Conservation (phyloP, 352 stramenopile genomes). For the Phytophthora cryptogea region DNA sequence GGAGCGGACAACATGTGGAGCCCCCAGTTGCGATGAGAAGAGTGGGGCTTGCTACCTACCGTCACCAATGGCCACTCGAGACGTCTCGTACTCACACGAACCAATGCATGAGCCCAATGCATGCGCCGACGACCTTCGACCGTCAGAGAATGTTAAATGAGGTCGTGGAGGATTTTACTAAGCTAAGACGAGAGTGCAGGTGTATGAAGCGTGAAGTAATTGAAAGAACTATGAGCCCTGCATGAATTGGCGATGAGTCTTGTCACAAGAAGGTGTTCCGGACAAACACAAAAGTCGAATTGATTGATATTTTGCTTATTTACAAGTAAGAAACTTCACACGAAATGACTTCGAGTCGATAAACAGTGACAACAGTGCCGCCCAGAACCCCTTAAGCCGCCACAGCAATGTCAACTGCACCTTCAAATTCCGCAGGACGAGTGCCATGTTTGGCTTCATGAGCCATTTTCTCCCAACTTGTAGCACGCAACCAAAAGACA, state of each 20-base stretch:
- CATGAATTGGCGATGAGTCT: background rate
- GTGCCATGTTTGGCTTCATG: conserved; percentile 52
- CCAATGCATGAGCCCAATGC: conserved; percentile 25
- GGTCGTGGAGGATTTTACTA: background rate
- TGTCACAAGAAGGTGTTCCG: too few relatives aligned
- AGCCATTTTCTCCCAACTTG: conserved; percentile 60
- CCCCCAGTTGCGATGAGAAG: conserved; percentile 11
- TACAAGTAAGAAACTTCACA: background rate
- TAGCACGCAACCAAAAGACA: conserved; percentile 41
- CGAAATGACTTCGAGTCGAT: background rate
- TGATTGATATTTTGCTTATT: background rate
- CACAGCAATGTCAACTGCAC: conserved; percentile 16
- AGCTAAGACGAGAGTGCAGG: background rate
- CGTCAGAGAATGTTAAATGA: conserved; percentile 1
- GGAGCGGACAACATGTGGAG: conserved; percentile 43
- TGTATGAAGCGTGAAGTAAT: conserved; percentile 1
- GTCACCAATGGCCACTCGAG: conserved; percentile 6
- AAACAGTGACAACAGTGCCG: background rate
- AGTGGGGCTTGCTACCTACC: conserved; percentile 14
- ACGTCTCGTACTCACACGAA: conserved; percentile 5
- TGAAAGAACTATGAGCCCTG: background rate
- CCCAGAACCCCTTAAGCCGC: conserved; percentile 9
- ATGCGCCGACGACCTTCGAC: conserved; percentile 12
- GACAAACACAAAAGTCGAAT: background rate
- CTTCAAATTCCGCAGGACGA: conserved; percentile 33